phyloP scores from a whole-genome alignment of 257 asterid species.

The Solanum megistacrolobum region DNA sequence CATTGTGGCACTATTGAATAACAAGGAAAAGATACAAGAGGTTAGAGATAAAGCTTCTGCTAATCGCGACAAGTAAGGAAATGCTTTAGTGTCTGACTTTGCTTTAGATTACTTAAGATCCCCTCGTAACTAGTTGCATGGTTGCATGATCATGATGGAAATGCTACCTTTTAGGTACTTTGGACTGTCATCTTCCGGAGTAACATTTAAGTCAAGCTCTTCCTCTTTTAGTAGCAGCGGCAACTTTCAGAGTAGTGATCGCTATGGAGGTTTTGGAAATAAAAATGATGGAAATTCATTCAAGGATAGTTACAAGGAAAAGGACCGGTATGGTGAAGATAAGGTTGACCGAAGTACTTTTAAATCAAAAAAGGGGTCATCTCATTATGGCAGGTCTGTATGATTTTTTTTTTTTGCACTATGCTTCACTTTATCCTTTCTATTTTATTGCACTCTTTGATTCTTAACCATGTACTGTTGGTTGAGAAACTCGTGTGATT shows the following conservation, averaged over 20 bases:
- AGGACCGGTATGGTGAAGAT: constrained; percentile 50
- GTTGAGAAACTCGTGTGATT: not conserved
- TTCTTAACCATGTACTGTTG: not conserved
- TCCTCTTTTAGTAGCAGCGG: constrained; percentile 55
- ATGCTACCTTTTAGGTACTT: constrained; percentile 43
- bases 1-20: constrained; percentile 61
- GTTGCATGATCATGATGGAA: not conserved
- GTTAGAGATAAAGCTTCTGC: constrained; percentile 75
- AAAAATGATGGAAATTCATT: constrained; percentile 38
- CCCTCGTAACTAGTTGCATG: not conserved
- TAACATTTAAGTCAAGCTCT: constrained; percentile 62
- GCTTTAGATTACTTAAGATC: not conserved
- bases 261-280: constrained; percentile 70
- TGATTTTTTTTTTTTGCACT: not conserved
- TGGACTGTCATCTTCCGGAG: constrained; percentile 91
- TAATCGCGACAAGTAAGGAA: constrained; percentile 79
- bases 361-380: constrained; percentile 40
- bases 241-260: constrained; percentile 3
- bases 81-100: constrained; percentile 5
- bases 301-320: constrained; percentile 26
- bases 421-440: not conserved
- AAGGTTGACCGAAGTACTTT: constrained; percentile 31
- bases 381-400: constrained; percentile 53
- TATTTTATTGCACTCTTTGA: not conserved
- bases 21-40: constrained; percentile 85